Evolutionary conservation across 768 basidiomycete species (phyloP).

Genomic region (Calocybe indica): DNA sequence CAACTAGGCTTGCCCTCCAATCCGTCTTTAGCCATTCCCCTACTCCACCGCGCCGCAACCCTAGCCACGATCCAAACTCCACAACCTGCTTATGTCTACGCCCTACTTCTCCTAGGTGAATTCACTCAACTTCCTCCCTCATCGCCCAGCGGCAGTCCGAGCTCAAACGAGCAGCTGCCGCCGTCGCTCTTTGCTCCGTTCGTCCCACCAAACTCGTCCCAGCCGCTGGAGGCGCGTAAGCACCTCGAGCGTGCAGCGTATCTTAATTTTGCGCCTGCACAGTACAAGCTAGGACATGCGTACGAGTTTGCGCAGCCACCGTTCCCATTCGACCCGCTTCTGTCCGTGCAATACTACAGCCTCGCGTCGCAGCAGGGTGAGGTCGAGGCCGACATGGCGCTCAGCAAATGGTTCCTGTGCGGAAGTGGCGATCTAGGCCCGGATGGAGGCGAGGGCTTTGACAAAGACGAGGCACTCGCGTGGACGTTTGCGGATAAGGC

Average conservation of each 20-base stretch:
- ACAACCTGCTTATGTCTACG: conserved; percentile 85
- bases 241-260: conserved; percentile 84
- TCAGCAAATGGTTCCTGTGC: conserved; percentile 96
- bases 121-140: conserved; percentile 59
- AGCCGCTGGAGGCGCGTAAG: conserved; percentile 58
- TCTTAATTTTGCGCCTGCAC: conserved; percentile 78
- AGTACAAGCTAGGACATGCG: conserved; percentile 89
- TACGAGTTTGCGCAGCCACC: conserved; percentile 89
- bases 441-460: conserved; percentile 48
- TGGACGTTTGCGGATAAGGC: conserved; percentile 89
- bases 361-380: conserved; percentile 83
- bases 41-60: conserved; percentile 74
- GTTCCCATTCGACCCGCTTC: conserved; percentile 81
- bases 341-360: conserved; percentile 87
- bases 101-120: conserved; percentile 81
- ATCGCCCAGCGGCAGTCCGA: too few species aligned
- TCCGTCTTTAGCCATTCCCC: conserved; percentile 53
- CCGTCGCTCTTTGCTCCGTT: conserved; percentile 45
- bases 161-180: conserved; percentile 13
- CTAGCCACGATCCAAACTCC: conserved; percentile 71
- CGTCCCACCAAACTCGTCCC: conserved; percentile 43
- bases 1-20: conserved; percentile 65
- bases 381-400: conserved; percentile 92
- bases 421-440: conserved; percentile 41
- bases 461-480: conserved; percentile 83